phyloP scores from a whole-genome alignment of 2,329 filamentous ascomycete species.

The Cryoendolithus antarcticus region DNA sequence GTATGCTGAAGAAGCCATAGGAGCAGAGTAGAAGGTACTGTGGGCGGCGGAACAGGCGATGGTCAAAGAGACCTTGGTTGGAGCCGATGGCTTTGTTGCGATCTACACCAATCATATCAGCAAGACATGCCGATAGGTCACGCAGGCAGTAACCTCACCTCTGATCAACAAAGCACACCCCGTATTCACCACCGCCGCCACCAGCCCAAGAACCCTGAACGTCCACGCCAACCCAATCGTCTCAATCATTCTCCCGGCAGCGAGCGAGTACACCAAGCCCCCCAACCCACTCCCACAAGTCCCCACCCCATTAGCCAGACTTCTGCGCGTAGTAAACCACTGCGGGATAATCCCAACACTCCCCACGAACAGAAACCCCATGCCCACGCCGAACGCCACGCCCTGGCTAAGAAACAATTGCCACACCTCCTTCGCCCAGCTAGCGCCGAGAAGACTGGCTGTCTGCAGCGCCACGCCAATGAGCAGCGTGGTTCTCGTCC shows the following conservation, averaged over 20 bases:
- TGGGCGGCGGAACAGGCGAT: slow-evolving; percentile 44
- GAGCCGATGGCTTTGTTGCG: slow-evolving; percentile 59
- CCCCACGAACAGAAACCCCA: slow-evolving; percentile 64
- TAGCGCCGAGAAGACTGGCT: slow-evolving; percentile 54
- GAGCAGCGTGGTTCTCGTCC: slow-evolving; percentile 52
- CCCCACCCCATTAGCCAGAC: slow-evolving; percentile 56
- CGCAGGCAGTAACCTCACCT: not conserved
- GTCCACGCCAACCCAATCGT: slow-evolving; percentile 54
- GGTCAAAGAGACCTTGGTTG: slow-evolving; percentile 55
- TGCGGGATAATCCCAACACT: slow-evolving; percentile 57
- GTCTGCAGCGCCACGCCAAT: slow-evolving; percentile 54
- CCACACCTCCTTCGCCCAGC: slow-evolving; percentile 57
- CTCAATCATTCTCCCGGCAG: slow-evolving; percentile 55
- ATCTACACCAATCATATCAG: slow-evolving; percentile 29
- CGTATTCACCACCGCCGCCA: slow-evolving; percentile 52
- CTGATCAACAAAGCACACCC: slow-evolving; percentile 50
- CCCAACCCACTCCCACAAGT: slow-evolving; percentile 63
- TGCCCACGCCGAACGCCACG: slow-evolving; percentile 62
- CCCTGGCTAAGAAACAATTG: slow-evolving; percentile 67
- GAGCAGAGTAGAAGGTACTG: slow-evolving; percentile 54
- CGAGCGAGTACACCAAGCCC: slow-evolving; percentile 58
- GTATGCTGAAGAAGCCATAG: slow-evolving; percentile 59
- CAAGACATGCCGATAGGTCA: no score
- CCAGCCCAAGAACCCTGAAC: slow-evolving; percentile 52
- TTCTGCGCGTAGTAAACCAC: slow-evolving; percentile 59